Base-by-base conservation (phyloP, 768 basidiomycete species). In the Mrakia blollopis region DNA sequence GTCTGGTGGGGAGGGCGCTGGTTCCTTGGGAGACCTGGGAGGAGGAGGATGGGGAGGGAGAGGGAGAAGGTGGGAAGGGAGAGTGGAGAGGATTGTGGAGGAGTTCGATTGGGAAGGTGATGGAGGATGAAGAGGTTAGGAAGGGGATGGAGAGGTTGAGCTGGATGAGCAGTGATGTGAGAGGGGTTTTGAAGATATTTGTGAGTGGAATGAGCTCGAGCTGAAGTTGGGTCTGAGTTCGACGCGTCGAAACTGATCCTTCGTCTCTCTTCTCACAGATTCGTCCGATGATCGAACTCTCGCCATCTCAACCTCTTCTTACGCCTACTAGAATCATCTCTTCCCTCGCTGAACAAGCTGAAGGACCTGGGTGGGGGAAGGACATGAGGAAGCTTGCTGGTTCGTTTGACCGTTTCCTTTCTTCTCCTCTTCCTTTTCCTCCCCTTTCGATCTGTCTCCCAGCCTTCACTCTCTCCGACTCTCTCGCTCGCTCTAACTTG, bases 241-340 rank as follows among this genome's bases (percentile, higher is more conserved):
- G 57, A n/a, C 57, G 57, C n/a, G 1, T 41, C 65, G 47, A 32
- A 13, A 54, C 54, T n/a, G 14, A 25, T 90, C 88, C 88, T 0
- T 91, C 89, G 80, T 85, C 87, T 50, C 89, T 92, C 81, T 92
- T 65, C 87, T 0, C 73, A 70, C 72, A 83, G 82, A 79, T 79
- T 28, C 74, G 79, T 16, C 72, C 78, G 2, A 61, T 83, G 14
- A 52, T 80, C 23, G 73, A 70, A 11, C 75, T 93, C 37, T 86
- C 86, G 11, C 85, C 87, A 18, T 78, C 81, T 3, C 85, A 86
- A 5, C 90, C 91, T 7, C 89, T 86, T 81, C 89, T 88, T 14
- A 87, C 86, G 6, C 79, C 85, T 1, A 82, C 84, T 7, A 82
- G 83, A 1, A 82, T 93, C n/a, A 80, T 80, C 16, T 80, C 83